phyloP scores from a whole-genome alignment of 179 eudicot genomes.

The Camellia oleifera region DNA sequence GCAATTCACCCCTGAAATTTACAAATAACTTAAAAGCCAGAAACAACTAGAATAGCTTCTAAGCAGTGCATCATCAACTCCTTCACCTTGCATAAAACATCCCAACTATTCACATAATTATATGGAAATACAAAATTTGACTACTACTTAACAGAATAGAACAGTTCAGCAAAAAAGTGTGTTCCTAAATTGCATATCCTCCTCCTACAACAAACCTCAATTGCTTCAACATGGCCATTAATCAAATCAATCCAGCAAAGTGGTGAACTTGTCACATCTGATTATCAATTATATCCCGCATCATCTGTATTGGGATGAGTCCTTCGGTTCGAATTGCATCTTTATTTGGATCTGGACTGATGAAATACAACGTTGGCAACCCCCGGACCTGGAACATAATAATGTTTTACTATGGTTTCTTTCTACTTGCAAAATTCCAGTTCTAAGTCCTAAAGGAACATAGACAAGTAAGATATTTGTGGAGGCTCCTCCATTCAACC shows the following conservation, averaged over 20 bases:
- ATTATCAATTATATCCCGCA: constrained; percentile 80
- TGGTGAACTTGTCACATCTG: constrained; percentile 47
- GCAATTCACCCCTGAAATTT: too few species aligned
- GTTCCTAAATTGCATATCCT: neutral
- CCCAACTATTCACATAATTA: constrained; percentile 1
- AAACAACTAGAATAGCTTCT: neutral
- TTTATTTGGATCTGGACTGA: constrained; percentile 89
- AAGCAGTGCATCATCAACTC: neutral
- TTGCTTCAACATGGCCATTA: neutral
- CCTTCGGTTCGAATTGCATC: constrained; percentile 97
- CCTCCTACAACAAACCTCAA: constrained; percentile 1
- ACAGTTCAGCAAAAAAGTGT: neutral
- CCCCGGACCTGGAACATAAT: constrained; percentile 76
- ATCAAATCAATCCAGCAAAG: neutral
- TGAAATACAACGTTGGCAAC: constrained; percentile 87
- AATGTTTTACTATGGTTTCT: constrained; percentile 1
- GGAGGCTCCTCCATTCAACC: constrained; percentile 7
- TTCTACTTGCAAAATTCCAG: neutral
- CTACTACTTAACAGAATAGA: neutral
- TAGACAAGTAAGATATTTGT: neutral
- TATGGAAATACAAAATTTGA: constrained; percentile 6
- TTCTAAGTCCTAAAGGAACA: neutral
- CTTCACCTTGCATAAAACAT: neutral
- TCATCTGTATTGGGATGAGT: constrained; percentile 90
- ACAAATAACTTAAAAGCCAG: neutral